Conservation (phyloP, 208 protist genomes). For the Crithidia fasciculata region DNA sequence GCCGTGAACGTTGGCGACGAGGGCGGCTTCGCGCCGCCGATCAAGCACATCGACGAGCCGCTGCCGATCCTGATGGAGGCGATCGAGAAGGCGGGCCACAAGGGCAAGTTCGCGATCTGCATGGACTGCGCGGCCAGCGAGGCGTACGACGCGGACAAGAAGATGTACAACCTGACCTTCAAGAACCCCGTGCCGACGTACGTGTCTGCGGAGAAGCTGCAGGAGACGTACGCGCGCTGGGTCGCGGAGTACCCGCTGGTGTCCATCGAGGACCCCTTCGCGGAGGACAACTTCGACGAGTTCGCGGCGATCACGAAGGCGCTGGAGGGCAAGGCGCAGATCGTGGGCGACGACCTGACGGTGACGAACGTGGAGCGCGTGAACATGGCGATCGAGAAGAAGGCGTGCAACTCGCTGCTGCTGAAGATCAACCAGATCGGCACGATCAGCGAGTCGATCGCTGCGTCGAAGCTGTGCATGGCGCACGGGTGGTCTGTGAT, state of each 20-base stretch:
- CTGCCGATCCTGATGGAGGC: conserved; percentile 96
- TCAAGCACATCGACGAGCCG: conserved; percentile 96
- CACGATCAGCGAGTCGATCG: conserved; percentile 97
- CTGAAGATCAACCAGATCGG: conserved; percentile 99
- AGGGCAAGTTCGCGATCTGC: conserved; percentile 96
- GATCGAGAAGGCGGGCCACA: conserved; percentile 96
- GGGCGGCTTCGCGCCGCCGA: conserved; percentile 98
- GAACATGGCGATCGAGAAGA: conserved; percentile 88
- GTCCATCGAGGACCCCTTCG: conserved; percentile 99
- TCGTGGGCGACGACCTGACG: conserved; percentile 99
- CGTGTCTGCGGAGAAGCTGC: conserved; percentile 82
- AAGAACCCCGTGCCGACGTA: conserved; percentile 91
- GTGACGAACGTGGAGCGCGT: conserved; percentile 98
- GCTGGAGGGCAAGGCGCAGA: conserved; percentile 85
- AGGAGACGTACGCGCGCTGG: conserved; percentile 94
- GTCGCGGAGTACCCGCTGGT: conserved; percentile 95
- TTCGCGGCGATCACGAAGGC: conserved; percentile 86
- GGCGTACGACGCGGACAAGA: conserved; percentile 95
- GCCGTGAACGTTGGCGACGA: conserved; percentile 98
- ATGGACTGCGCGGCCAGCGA: conserved; percentile 99
- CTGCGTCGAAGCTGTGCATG: conserved; percentile 92
- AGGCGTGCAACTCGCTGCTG: conserved; percentile 97
- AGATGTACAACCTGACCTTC: conserved; percentile 98
- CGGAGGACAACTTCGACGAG: conserved; percentile 97
- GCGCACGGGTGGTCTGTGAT: conserved; percentile 85